Base-by-base conservation (phyloP, 1,284 basidiomycete genomes). In the Puccinia novopanici region DNA sequence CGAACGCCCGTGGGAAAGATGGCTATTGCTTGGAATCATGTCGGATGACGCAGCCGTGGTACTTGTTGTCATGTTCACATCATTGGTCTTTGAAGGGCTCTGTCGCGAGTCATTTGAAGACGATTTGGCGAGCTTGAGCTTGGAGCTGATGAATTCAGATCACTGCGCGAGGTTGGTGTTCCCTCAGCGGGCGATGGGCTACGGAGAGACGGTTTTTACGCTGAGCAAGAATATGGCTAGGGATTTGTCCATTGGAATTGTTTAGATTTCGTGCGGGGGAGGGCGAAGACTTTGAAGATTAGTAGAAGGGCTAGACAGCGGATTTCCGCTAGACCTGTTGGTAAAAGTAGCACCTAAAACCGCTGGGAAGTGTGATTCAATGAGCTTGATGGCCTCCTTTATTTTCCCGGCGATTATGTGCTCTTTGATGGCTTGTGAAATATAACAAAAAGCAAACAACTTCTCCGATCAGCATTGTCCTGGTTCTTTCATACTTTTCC, bases 1-100 rank as follows among this genome's bases (percentile, higher is more conserved):
- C 63, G 50, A 78, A 71, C 22, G 68, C 55, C 17, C 76, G n/a
- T 78, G 76, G 52, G 76, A 67, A 71, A 70, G 63, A 68, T 71
- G 63, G 27, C 63, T 40, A 10, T 78, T 45, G 19, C 48, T 48
- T 9, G 40, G 48, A 34, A 50, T 50, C 67, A 70, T 50, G 19
- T 50, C 42, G 42, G 45, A 50, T 70, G 63, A 70, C 34, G 52
- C 8, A 9, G 37, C 42, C 13, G 22, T 17, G 54, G 52, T 42
- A 17, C 27, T 54, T 34, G 50, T 73, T 3, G 54, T 22, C 15
- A 27, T 13, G 52, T 57, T 57, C 24, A n/a, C 57, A 13, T 73
- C 71, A 55, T 72, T 72, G 34, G 27, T 30, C 22, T 73, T 73
- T 13, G 54, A 73, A 54, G 52, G 27, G 37, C 54, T 37, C 34